Evolutionary conservation across 1,284 basidiomycete species (phyloP).

Genomic region (Fomitopsis schrenkii): DNA sequence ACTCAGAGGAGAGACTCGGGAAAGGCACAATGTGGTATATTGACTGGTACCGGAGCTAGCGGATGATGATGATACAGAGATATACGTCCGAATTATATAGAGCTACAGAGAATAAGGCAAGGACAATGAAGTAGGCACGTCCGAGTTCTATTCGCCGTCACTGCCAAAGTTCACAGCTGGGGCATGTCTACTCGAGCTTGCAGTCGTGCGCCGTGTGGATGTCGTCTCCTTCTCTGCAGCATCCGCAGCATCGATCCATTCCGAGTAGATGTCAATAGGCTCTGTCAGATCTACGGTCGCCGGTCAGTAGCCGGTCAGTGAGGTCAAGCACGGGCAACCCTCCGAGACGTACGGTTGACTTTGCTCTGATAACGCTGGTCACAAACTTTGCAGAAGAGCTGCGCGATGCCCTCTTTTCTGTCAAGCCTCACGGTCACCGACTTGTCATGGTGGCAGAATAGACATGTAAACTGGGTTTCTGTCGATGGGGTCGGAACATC

Average conservation of each 20-base stretch:
- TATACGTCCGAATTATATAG: constrained; percentile 2
- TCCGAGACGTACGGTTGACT: constrained; percentile 66
- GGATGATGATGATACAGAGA: constrained; percentile 1
- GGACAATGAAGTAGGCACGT: not conserved
- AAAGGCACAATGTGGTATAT: not conserved
- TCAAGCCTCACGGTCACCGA: constrained; percentile 85
- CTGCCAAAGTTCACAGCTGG: constrained; percentile 33
- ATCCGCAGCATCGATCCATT: constrained; percentile 91
- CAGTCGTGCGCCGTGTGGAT: constrained; percentile 44
- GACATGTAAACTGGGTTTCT: constrained; percentile 78
- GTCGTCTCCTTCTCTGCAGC: constrained; percentile 64
- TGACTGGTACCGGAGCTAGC: not conserved
- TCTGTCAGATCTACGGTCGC: constrained; percentile 68
- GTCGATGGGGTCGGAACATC: constrained; percentile 6
- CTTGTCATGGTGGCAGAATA: constrained; percentile 92
- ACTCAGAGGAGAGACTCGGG: not conserved
- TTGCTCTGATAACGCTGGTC: constrained; percentile 81
- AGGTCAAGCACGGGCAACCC: constrained; percentile 10
- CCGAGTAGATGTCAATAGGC: constrained; percentile 86
- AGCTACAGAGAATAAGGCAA: constrained; percentile 13
- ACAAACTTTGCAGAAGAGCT: constrained; percentile 75
- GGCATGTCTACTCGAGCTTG: constrained; percentile 53
- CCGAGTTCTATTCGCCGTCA: constrained; percentile 33
- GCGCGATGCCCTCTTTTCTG: constrained; percentile 76
- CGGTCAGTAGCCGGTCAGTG: constrained; percentile 6